Conservation (phyloP, 1,284 basidiomycete genomes). For the Ustanciosporium gigantosporum region DNA sequence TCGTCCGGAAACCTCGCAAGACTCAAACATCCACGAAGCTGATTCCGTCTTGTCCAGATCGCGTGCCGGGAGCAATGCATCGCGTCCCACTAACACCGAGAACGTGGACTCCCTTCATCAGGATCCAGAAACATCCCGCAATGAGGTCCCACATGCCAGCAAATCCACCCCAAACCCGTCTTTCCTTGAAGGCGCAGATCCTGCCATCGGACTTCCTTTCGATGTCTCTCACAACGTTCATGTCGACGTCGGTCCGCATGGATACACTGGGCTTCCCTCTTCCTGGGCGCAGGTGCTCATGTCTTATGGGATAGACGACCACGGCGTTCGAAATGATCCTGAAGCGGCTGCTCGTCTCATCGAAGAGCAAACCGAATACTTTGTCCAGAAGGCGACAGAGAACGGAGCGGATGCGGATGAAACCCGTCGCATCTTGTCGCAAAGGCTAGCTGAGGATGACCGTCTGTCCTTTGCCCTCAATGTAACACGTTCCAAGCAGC, state of each 20-base stretch:
- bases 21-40: too few relatives aligned
- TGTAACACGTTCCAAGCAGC: neutral
- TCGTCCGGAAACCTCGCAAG: conserved; percentile 11
- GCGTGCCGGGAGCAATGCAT: too few relatives aligned
- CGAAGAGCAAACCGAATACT: conserved; percentile 28
- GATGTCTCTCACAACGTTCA: conserved; percentile 51
- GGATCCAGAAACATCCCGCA: too few relatives aligned
- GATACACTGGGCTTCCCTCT: conserved; percentile 43
- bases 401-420: conserved; percentile 18
- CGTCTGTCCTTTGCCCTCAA: conserved; percentile 12
- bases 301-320: conserved; percentile 25
- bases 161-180: conserved; percentile 1
- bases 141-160: too few relatives aligned
- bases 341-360: conserved; percentile 21
- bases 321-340: conserved; percentile 20
- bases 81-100: too few relatives aligned
- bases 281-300: conserved; percentile 44
- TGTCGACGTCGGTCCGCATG: conserved; percentile 48
- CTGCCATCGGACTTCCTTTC: conserved; percentile 45
- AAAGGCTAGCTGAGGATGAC: conserved; percentile 12
- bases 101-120: too few relatives aligned
- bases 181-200: conserved; percentile 28
- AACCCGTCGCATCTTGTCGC: conserved; percentile 15
- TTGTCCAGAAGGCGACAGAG: conserved; percentile 28
- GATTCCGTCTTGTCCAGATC: too few relatives aligned